Conservation (phyloP, 2,329 filamentous ascomycete species). For the Ophiostoma australiae region DNA sequence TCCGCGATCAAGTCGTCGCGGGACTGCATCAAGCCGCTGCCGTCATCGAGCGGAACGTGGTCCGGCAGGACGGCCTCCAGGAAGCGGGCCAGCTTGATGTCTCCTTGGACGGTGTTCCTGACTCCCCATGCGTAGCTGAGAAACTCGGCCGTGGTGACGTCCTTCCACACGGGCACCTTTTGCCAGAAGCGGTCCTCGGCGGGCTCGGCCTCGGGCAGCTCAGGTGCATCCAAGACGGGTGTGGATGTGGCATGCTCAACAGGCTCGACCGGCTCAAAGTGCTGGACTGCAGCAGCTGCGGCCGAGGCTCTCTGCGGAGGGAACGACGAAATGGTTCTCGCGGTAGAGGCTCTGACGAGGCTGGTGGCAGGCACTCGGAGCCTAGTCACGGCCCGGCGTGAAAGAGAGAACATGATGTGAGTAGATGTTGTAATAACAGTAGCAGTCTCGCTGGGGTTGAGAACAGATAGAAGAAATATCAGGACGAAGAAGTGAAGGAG, state of each 20-base stretch:
- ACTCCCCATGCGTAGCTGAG: constrained; percentile 52
- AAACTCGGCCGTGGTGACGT: constrained; percentile 46
- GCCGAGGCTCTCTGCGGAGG: not conserved
- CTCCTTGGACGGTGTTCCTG: constrained; percentile 47
- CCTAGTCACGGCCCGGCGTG: not conserved
- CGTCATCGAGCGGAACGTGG: constrained; percentile 39
- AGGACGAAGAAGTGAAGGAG: not conserved
- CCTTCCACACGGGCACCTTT: constrained; percentile 45
- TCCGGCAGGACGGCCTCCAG: constrained; percentile 48
- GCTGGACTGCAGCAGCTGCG: not conserved
- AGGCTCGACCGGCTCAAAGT: not conserved
- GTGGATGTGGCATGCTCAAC: not conserved
- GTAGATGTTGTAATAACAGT: not conserved
- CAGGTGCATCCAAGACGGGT: not conserved
- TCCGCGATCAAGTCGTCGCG: constrained; percentile 52
- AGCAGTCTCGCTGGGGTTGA: not conserved
- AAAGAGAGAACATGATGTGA: not conserved
- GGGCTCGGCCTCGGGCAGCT: not conserved
- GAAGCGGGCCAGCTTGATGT: constrained; percentile 45
- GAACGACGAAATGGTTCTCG: not conserved
- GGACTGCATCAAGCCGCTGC: constrained; percentile 36
- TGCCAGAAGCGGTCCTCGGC: constrained; percentile 44
- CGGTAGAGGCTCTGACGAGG: not conserved
- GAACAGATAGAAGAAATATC: not conserved
- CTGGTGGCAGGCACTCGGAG: not conserved